Evolutionary conservation across 2,329 filamentous ascomycete genomes (phyloP), one percentile per base, ranked within the genome.

Genomic region (Fusarium mundagurra): DNA sequence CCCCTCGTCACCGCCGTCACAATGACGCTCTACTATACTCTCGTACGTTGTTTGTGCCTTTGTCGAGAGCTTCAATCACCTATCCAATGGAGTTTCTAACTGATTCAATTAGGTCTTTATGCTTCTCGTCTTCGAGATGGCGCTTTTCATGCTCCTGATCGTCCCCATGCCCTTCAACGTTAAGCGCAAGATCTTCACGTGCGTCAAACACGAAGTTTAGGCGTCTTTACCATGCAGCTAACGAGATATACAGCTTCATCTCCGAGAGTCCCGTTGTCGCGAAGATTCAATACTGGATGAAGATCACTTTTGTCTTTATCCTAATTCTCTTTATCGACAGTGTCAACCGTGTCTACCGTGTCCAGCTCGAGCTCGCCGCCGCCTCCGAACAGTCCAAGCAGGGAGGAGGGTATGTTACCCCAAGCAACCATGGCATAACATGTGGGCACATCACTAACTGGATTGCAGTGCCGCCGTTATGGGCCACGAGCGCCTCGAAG

Each of bases 301-400:
- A 98, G 90, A 99, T 99, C 66, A 98, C 95, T 5, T 99, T 99
- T 83, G 96, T 99, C 82, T 99, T 99, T 87, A 98, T 99, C 80
- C 88, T 98, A 67, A 98, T 99, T 75, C 92, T 99, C 75, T 99
- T 99, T 86, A 90, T 98, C 80, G 96, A 99, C 86, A 98, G 95
- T 82, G 95, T 98, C 83, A 92, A 92, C 81, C 94, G 96, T 75
- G 96, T 99, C 80, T 99, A 98, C 85, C 94, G 96, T 72, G 96
- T 99, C 63, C 96, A 98, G 86, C 85, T 96, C 74, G 96, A 99
- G 86, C 88, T 98, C 65, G 87, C 91, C 53, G 87, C 91, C 60
- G 92, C 93, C 68, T 86, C 90, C 69, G 94, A 96, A 80, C 87
- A 80, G 67, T 68, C 76, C 18, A 78, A 79, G 65, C 80, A 82